These are phyloP conservation scores for Butyriboletus loyo DNA, from an alignment of 768 basidiomycete genomes.

Conservation along the genomic window DNA sequence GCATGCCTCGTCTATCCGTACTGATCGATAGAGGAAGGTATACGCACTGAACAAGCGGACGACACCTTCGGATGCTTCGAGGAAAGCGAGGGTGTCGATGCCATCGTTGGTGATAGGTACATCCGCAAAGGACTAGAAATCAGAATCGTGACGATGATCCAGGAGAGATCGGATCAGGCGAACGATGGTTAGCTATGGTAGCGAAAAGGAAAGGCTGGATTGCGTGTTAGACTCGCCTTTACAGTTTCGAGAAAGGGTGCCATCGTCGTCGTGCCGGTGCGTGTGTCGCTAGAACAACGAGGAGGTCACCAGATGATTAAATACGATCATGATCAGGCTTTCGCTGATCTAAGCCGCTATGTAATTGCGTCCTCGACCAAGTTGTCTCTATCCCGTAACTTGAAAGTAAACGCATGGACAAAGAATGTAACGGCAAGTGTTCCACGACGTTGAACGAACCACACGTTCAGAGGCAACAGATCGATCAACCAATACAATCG, in stretches of 20 bases:
- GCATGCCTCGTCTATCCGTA: background rate
- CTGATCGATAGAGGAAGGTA: background rate
- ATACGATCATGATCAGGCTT: too few species aligned
- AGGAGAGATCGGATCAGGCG: background rate
- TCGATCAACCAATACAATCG: too few species aligned
- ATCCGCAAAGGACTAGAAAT: conserved; percentile 81
- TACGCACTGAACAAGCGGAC: conserved; percentile 84
- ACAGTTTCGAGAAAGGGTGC: conserved; percentile 74
- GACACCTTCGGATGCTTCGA: conserved; percentile 85
- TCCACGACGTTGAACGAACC: too few species aligned
- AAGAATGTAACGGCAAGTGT: too few species aligned
- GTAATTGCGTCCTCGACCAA: background rate
- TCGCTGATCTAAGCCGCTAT: background rate
- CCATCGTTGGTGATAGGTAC: conserved; percentile 84
- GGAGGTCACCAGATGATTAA: background rate
- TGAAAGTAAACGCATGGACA: too few species aligned
- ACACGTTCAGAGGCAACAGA: too few species aligned
- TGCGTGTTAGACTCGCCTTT: conserved; percentile 41
- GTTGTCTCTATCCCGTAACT: background rate
- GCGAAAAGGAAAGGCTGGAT: fast-evolving
- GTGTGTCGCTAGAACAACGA: conserved; percentile 1
- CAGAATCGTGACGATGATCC: too few species aligned
- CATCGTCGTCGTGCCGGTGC: conserved; percentile 43
- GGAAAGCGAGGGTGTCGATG: conserved; percentile 83
- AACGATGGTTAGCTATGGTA: background rate